Base-by-base conservation (phyloP, 2,329 filamentous ascomycete genomes). In the Alternaria conjuncta region DNA sequence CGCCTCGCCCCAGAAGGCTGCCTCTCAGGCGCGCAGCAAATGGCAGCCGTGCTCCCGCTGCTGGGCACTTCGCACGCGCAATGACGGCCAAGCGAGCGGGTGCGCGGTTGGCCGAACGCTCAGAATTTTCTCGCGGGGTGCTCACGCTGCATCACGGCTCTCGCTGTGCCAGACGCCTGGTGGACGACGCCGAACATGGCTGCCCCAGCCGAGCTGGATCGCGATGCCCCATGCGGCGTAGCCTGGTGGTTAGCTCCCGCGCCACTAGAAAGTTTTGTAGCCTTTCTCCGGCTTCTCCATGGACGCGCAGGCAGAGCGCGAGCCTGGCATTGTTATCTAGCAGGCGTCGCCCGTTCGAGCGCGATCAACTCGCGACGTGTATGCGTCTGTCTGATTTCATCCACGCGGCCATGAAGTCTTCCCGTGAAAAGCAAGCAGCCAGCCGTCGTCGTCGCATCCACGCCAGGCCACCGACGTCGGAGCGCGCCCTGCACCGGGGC, bases 221-320 rank as follows among this genome's bases (percentile, higher is more conserved):
- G 55, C 64, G 26, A 57, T 64, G 25, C 68, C 45, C 43, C 36
- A 44, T 58, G 5, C 9, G 57, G 66, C 32, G 36, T 68, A 63
- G 67, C 44, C 9, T 9, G 12, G 25, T 10, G 13, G 2, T 43
- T 72, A 73, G 70, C 67, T 72, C 65, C 74, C 68, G 71, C 71
- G 66, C 69, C 71, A 66, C 69, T 55, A 15, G 41, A 51, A 30
- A 11, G 41, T 49, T 67, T 57, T 60, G 41, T 59, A 45, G 43
- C 50, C 68, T 72, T 69, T 78, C 76, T 78, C 76, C 76, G 76
- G 75, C 67, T 65, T 78, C 75, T 78, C 75, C 76, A 74, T 68
- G 63, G 67, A 51, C 21, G 45, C n/a, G 28, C 43, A n/a, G 30
- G 58, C 60, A 49, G 45, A 49, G 28, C 15, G 26, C n/a, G 49